Conservation (phyloP, 345 rosid genomes). For the Pistacia integerrima region DNA sequence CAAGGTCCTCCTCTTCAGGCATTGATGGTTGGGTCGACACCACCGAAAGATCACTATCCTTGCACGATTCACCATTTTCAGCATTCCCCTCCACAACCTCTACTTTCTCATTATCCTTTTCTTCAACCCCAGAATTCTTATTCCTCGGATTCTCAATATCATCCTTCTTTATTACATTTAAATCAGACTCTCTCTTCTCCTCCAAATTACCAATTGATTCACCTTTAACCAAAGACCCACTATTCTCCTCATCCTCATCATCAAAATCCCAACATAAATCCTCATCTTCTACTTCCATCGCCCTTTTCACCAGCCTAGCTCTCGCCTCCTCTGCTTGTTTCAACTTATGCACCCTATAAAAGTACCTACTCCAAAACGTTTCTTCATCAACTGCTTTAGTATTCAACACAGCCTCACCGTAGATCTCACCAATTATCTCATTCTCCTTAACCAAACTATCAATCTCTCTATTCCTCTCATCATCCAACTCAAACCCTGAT, state of each 20-base stretch:
- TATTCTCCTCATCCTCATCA: slow-evolving; percentile 40
- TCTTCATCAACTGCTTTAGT: slow-evolving; percentile 47
- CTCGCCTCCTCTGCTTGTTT: slow-evolving; percentile 68
- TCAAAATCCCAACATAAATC: slow-evolving; percentile 84
- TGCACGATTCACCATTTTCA: slow-evolving; percentile 43
- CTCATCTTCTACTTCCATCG: slow-evolving; percentile 64
- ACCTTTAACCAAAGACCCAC: slow-evolving; percentile 11
- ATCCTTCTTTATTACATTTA: background rate
- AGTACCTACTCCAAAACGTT: slow-evolving; percentile 67
- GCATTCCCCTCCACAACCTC: slow-evolving; percentile 31
- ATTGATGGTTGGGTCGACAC: slow-evolving; percentile 58
- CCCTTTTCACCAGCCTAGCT: slow-evolving; percentile 62
- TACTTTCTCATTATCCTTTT: slow-evolving; percentile 22
- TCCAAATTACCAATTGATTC: slow-evolving; percentile 12
- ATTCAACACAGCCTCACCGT: slow-evolving; percentile 40
- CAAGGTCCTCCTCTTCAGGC: slow-evolving; percentile 65
- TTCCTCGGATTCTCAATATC: slow-evolving; percentile 3
- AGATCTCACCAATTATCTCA: slow-evolving; percentile 41
- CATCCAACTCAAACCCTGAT: slow-evolving; percentile 51
- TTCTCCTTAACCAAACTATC: slow-evolving; percentile 37
- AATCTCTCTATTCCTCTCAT: slow-evolving; percentile 40
- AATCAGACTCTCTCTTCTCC: slow-evolving; percentile 3
- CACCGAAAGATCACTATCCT: slow-evolving; percentile 69
- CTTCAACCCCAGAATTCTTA: background rate
- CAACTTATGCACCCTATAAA: slow-evolving; percentile 53